Percentiles rank a stretch among this genome's conserved stretches.
Evolutionary conservation across 2,329 filamentous ascomycete genomes (phyloP).

Genomic region (Aspergillus transmontanensis): DNA sequence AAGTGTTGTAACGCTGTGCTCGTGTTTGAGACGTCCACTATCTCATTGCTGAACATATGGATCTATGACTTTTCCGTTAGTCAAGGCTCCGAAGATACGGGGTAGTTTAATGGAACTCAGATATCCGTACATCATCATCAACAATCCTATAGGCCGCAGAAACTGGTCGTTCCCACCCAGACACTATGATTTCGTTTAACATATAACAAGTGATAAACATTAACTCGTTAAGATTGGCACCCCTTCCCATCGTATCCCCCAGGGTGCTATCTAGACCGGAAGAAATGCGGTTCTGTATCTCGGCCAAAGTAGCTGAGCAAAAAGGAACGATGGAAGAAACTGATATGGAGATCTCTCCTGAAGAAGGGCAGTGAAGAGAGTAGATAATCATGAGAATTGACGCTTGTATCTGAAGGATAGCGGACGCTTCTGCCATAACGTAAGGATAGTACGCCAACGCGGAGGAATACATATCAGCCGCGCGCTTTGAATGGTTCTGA

Average conservation of each 20-base stretch:
- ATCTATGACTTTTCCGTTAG: constrained; percentile 19
- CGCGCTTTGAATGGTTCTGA: constrained; percentile 22
- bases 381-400: constrained; percentile 31
- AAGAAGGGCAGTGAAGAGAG: constrained; percentile 29
- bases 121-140: constrained; percentile 26
- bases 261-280: neutral
- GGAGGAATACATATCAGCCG: constrained; percentile 26
- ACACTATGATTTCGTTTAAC: constrained; percentile 31
- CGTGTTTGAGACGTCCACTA: constrained; percentile 22
- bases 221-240: constrained; percentile 24
- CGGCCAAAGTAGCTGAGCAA: constrained; percentile 29
- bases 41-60: constrained; percentile 24
- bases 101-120: neutral
- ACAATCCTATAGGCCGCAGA: constrained; percentile 26
- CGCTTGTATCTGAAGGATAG: constrained; percentile 31
- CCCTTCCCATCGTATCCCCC: constrained; percentile 7
- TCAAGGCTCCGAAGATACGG: neutral
- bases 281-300: constrained; percentile 25
- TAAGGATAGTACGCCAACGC: constrained; percentile 31
- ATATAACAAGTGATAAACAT: constrained; percentile 34
- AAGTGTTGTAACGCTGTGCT: constrained; percentile 27
- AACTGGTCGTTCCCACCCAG: constrained; percentile 32
- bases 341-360: constrained; percentile 27
- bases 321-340: constrained; percentile 32
- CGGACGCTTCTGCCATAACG: constrained; percentile 27